Base-by-base conservation (phyloP, 176 grass and related monocot species). In the Lolium multiflorum region DNA sequence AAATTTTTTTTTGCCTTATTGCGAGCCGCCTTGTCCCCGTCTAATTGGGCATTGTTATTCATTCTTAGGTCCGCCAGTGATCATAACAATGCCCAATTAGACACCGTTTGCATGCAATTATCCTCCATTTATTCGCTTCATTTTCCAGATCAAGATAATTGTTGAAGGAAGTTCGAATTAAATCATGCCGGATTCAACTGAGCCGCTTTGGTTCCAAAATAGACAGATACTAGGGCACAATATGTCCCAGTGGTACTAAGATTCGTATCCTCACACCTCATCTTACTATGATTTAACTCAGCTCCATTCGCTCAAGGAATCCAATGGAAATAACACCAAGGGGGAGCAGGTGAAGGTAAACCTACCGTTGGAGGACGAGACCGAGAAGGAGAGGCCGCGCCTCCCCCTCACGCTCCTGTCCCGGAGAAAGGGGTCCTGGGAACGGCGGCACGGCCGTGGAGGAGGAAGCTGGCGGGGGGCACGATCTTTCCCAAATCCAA, bases 301-400 rank as follows among this genome's bases (percentile, higher is more conserved):
- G 15, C 50, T 52, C 50, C 50, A 52, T 16, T 52, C 13, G 50
- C 50, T 52, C 0, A 52, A 52, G 1, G 13, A 52, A 52, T 16
- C 15, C 50, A 4, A 14, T 5, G 3, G 50, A 52, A 52, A 52
- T 15, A 16, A 52, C 50, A 4, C 3, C 3, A 43, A 16, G 50
- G 50, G 48, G 48, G 48, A 50, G 48, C 48, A 15, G 50, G 50
- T 16, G 14, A 52, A 52, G 14, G 50, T 16, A 52, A 52, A 52
- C 13, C 50, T 52, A 52, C 50, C 50, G 5, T 16, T 50, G 48
- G 48, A 50, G 48, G 48, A 43, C 38, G 89, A 81, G 46, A 38
- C 71, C n/a, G 71, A 88, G 54, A 81, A 41, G 35, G 62, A 9
- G 24, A 77, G 77, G 55, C 35, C 82, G 26, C 82, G 28, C 51